A percentile compares a stretch with the other conserved stretches of the same genome.
Evolutionary conservation across 2,329 filamentous ascomycete species (phyloP).

Genomic region (Seiridium unicorne): DNA sequence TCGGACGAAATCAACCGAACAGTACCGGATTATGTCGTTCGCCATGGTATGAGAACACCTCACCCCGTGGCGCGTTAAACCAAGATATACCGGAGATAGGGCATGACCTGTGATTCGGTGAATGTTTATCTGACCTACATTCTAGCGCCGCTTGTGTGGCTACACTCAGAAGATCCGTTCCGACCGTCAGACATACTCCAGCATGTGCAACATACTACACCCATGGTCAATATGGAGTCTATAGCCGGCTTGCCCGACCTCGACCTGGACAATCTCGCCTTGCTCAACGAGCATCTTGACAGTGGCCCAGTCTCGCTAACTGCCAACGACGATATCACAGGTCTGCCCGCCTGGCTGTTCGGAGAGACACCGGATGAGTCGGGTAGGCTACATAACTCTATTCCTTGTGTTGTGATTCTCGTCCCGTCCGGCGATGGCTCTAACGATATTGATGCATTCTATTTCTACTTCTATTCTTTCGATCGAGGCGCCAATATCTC

Average conservation of each 20-base stretch:
- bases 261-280: background rate
- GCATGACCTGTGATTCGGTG: background rate
- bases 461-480: conserved; percentile 5
- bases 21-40: background rate
- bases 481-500: conserved; percentile 2
- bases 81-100: background rate
- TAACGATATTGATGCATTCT: background rate
- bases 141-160: background rate
- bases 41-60: background rate
- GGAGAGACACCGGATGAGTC: background rate
- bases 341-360: background rate
- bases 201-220: background rate
- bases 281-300: background rate
- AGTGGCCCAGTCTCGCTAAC: background rate
- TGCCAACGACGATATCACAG: background rate
- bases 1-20: background rate
- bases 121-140: background rate
- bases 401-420: background rate
- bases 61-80: background rate
- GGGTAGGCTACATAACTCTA: background rate
- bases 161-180: conserved; percentile 5
- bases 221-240: background rate
- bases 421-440: background rate
- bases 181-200: conserved; percentile 1
- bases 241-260: background rate